Evolutionary conservation across 2,329 filamentous ascomycete species (phyloP), one percentile per base, ranked within the genome.

Genomic region (Aspergillus sp.): DNA sequence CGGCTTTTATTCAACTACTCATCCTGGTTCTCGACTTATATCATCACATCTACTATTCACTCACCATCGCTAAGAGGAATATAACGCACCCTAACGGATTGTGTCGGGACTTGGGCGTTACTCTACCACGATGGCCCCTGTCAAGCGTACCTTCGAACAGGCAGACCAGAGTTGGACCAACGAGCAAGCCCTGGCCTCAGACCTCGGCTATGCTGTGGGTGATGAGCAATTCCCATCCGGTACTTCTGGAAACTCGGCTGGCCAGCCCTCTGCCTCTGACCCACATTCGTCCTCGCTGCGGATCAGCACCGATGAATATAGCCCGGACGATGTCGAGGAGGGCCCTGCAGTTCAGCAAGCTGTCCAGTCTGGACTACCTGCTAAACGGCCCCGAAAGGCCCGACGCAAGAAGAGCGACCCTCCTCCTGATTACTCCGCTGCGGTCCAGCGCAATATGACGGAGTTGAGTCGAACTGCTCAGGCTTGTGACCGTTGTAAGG

Each of bases 401-500:
- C 35, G 35, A 17, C 14, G 35, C 14, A 38, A 38, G 40, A 43
- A 1, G 61, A 63, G 44, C 13, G 35, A 38, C 16, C 35, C 35
- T 17, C 35, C 35, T n/a, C 35, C 61, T 53, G 58, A 66, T 50
- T 63, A 61, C 46, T 62, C 61, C 2, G 58, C 45, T 8, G 53
- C 51, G 24, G 53, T 63, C 3, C 58, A 57, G 30, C 55, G 62
- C n/a, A 49, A 61, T 10, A 33, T 33, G 20, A 53, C 10, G 26
- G 8, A 50, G n/a, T n/a, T 50, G 2, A 56, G 54, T 13, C 54
- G 60, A 13, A 59, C 60, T 11, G 55, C 47, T n/a, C 58, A 65
- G 33, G 63, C 65, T 16, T 68, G 65, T 59, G 62, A 66, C 51
- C 57, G 60, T 32, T 68, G 65, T 54, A 65, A 63, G 56, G 65